A percentile compares a stretch with the other conserved stretches of the same genome.
phyloP scores from a whole-genome alignment of 192 early-diverging fungal genomes.

The Thamnidium elegans region DNA sequence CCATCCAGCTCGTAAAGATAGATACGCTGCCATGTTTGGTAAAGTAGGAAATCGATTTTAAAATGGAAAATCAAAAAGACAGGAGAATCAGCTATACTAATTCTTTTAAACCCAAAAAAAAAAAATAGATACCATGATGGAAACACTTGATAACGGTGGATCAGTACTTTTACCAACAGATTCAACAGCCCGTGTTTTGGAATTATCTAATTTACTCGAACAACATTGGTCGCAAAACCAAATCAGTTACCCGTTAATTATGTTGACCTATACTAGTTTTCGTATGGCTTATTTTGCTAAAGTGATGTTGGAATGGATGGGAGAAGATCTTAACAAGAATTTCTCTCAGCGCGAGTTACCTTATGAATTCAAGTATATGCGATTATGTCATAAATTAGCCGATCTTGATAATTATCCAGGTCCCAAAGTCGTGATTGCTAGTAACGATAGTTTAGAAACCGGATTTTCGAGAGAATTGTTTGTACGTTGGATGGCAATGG shows the following conservation, averaged over 20 bases:
- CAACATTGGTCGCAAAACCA: conserved; percentile 73
- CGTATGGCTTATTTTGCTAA: conserved; percentile 82
- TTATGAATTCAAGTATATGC: conserved; percentile 83
- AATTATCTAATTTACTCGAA: conserved; percentile 87
- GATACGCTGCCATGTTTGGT: conserved; percentile 80
- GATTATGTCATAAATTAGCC: conserved; percentile 63
- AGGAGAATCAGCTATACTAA: not conserved
- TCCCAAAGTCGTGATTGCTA: conserved; percentile 85
- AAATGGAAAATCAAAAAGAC: not conserved
- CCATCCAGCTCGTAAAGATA: conserved; percentile 66
- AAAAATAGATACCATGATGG: conserved; percentile 57
- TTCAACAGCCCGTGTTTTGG: conserved; percentile 84
- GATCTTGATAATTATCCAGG: conserved; percentile 67
- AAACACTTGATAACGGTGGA: conserved; percentile 61
- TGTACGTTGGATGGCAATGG: conserved; percentile 58
- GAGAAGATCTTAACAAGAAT: conserved; percentile 67
- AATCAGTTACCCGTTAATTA: conserved; percentile 66
- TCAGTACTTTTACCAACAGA: conserved; percentile 90
- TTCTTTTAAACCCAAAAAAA: conserved; percentile 24
- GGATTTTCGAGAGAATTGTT: conserved; percentile 84
- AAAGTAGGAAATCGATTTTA: not conserved
- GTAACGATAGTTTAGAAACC: conserved; percentile 71
- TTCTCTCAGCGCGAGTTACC: conserved; percentile 79
- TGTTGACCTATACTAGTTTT: conserved; percentile 74
- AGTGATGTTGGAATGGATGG: conserved; percentile 96